A percentile compares a stretch with the other conserved stretches of the same genome.
Conservation (phyloP, 805 yeast species). For the Metschnikowia shivogae region DNA sequence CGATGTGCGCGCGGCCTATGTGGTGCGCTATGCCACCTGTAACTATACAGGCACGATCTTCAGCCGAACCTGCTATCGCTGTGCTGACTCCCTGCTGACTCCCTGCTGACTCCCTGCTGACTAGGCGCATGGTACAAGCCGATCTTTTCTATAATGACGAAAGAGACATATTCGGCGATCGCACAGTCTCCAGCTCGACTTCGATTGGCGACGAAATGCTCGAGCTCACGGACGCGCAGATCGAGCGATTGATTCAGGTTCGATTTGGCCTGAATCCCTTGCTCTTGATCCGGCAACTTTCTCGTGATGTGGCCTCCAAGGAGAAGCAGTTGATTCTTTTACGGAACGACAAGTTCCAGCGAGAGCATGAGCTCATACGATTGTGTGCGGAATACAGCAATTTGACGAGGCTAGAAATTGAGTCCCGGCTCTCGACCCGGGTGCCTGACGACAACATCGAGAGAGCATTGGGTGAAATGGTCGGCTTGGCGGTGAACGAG, state of each 20-base stretch:
- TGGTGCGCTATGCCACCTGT: neutral
- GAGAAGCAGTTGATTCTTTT: slow-evolving; percentile 43
- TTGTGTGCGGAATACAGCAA: slow-evolving; percentile 35
- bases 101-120: too few species aligned
- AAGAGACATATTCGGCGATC: neutral
- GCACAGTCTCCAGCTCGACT: neutral
- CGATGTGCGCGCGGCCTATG: slow-evolving; percentile 3
- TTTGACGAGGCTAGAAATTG: slow-evolving; percentile 33
- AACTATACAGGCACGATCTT: too few species aligned
- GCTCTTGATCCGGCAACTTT: slow-evolving; percentile 42
- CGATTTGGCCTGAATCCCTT: slow-evolving; percentile 26
- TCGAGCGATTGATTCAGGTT: slow-evolving; percentile 19
- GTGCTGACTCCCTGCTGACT: too few species aligned
- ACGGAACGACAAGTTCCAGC: slow-evolving; percentile 27
- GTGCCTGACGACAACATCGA: slow-evolving; percentile 10
- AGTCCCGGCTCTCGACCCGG: slow-evolving; percentile 14
- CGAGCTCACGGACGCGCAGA: slow-evolving; percentile 20
- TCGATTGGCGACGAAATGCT: slow-evolving; percentile 17
- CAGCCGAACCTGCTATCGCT: too few species aligned
- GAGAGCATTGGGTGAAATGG: slow-evolving; percentile 23
- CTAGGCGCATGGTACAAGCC: neutral
- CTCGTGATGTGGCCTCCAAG: slow-evolving; percentile 44
- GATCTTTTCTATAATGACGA: neutral
- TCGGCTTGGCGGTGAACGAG: slow-evolving; percentile 22
- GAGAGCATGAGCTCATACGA: slow-evolving; percentile 32